Evolutionary conservation across 495 filamentous ascomycete species (phyloP).

Genomic region (Tuber magnatum): DNA sequence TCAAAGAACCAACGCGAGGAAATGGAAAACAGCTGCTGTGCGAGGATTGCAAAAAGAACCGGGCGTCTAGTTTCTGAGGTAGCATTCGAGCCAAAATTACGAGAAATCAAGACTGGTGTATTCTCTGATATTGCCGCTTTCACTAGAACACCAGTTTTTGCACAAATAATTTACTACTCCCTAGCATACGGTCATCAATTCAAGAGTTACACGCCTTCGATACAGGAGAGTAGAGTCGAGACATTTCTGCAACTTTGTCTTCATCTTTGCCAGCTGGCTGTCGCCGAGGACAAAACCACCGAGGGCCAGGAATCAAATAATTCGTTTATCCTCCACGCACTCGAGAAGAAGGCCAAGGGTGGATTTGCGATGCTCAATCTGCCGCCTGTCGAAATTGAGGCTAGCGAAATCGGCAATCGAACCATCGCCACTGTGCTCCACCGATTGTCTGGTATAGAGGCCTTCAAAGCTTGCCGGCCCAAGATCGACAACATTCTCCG

Average conservation of each 20-base stretch:
- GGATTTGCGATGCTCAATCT: slow-evolving; percentile 17
- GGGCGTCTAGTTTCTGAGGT: slow-evolving; percentile 73
- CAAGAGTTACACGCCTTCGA: slow-evolving; percentile 56
- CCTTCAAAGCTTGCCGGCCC: slow-evolving; percentile 70
- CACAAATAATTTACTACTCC: slow-evolving; percentile 82
- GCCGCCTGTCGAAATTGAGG: slow-evolving; percentile 1
- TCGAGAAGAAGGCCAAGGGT: slow-evolving; percentile 30
- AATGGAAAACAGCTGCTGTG: slow-evolving; percentile 77
- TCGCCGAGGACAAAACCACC: slow-evolving; percentile 64
- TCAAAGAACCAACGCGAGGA: slow-evolving; percentile 96
- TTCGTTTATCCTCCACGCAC: slow-evolving; percentile 37
- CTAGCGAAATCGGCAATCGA: slow-evolving; percentile 22
- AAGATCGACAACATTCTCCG: slow-evolving; percentile 82
- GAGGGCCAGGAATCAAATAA: slow-evolving; percentile 48
- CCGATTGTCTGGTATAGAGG: slow-evolving; percentile 62
- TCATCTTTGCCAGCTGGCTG: slow-evolving; percentile 75
- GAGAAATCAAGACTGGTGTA: slow-evolving; percentile 64
- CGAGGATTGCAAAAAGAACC: slow-evolving; percentile 78
- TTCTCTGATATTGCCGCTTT: slow-evolving; percentile 71
- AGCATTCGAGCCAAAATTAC: slow-evolving; percentile 85
- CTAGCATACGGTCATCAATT: slow-evolving; percentile 67
- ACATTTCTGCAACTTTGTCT: slow-evolving; percentile 84
- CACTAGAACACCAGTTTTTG: slow-evolving; percentile 74
- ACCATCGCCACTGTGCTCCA: slow-evolving; percentile 73
- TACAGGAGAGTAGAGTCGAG: slow-evolving; percentile 76